Evolutionary conservation across 352 stramenopile genomes (phyloP).

Genomic region (Thalassiosira hispida): DNA sequence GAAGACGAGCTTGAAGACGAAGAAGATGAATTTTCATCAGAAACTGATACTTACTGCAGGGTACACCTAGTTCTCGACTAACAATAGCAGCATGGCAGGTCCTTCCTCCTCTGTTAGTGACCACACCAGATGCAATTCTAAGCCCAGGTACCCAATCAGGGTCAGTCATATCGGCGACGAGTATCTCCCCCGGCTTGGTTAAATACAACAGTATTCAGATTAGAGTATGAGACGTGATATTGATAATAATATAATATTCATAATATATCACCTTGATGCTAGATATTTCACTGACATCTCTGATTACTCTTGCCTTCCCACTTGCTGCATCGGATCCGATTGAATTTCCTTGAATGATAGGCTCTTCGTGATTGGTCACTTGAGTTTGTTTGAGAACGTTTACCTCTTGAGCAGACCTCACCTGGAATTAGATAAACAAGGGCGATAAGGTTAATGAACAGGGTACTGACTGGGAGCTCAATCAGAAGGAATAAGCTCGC

Average conservation of each 20-base stretch:
- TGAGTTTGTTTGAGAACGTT: constrained; percentile 42
- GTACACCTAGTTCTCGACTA: constrained; percentile 55
- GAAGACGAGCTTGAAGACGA: too few species aligned
- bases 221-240: too few species aligned
- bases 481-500: too few species aligned
- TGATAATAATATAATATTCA: too few species aligned
- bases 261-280: too few species aligned
- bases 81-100: constrained; percentile 67
- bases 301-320: constrained; percentile 47
- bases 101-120: constrained; percentile 59
- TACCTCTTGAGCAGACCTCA: constrained; percentile 28
- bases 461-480: too few species aligned
- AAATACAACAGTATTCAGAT: too few species aligned
- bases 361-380: constrained; percentile 26
- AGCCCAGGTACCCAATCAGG: constrained; percentile 56
- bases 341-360: constrained; percentile 43
- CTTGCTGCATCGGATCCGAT: constrained; percentile 42
- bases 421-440: too few species aligned
- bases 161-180: constrained; percentile 55
- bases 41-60: too few species aligned
- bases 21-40: too few species aligned
- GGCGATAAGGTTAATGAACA: too few species aligned
- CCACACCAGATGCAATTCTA: constrained; percentile 45
- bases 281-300: constrained; percentile 43
- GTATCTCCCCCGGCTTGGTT: constrained; percentile 46